Conservation (phyloP, 2,329 filamentous ascomycete species). For the Alternaria angustiovoidea region DNA sequence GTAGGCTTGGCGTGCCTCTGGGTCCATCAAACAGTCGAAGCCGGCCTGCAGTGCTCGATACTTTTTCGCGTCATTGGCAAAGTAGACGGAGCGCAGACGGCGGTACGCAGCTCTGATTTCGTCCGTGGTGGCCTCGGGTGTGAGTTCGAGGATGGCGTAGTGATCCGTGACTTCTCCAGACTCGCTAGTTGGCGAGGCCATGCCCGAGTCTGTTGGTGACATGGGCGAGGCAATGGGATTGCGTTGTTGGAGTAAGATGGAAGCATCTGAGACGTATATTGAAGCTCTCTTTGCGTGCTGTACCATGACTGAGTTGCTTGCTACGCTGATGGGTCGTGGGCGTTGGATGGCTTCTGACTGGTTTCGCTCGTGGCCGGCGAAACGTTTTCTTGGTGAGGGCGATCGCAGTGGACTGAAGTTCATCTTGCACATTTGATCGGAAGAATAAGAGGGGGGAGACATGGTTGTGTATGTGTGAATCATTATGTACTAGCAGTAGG, state of each 20-base stretch:
- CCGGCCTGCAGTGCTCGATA: slow-evolving; percentile 43
- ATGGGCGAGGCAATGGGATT: slow-evolving; percentile 30
- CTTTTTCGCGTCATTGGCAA: slow-evolving; percentile 36
- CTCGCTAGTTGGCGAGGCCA: slow-evolving; percentile 25
- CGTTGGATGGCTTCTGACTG: slow-evolving; percentile 33
- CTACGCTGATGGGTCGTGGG: slow-evolving; percentile 29
- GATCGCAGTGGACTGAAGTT: slow-evolving; percentile 31
- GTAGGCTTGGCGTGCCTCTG: slow-evolving; percentile 37
- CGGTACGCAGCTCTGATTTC: slow-evolving; percentile 43
- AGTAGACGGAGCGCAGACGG: slow-evolving; percentile 39
- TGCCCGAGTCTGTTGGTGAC: slow-evolving; percentile 19
- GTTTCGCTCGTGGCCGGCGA: slow-evolving; percentile 31
- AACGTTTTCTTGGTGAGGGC: slow-evolving; percentile 19
- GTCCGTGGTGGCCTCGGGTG: slow-evolving; percentile 33
- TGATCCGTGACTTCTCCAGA: slow-evolving; percentile 38
- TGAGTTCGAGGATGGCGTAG: slow-evolving; percentile 41
- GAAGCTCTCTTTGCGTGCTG: slow-evolving; percentile 33
- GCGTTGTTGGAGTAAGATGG: slow-evolving; percentile 30
- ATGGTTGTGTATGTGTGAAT: slow-evolving; percentile 30
- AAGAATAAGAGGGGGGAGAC: slow-evolving; percentile 19
- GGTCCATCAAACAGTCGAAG: slow-evolving; percentile 42
- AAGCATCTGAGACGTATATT: slow-evolving; percentile 39
- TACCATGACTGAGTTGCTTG: slow-evolving; percentile 19
- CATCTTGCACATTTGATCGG: slow-evolving; percentile 28
- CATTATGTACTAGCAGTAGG: slow-evolving; percentile 15